Base-by-base conservation (phyloP, 148 eudicot genomes). In the Rhododendron vialii region DNA sequence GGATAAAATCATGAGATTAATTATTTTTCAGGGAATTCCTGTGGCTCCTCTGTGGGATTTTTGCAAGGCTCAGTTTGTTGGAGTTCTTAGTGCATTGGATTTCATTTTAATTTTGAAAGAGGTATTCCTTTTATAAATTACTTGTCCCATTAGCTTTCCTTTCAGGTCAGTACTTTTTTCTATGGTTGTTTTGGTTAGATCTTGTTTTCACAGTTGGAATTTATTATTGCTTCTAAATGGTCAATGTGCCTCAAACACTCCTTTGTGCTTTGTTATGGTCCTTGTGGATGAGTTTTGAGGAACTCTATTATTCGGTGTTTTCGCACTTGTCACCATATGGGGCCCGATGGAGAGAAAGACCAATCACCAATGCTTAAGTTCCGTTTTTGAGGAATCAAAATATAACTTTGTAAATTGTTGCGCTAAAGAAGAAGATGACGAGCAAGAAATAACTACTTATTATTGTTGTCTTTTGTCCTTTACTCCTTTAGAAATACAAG, bases 11-110 rank as follows among this genome's bases (percentile, higher is more conserved):
- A 79, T 88, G 82, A 83, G 30, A 69, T 87, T 84, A 41, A 81
- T 77, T 89, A 18, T 86, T 88, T 88, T 90, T 84, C 93, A 96
- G 99, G 98, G 98, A 85, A 88, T 94, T 88, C 91, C 98, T 47
- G 91, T 92, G 84, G 98, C 99, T 83, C 99, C 99, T 88, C 89
- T 96, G 76, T 96, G 99, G 99, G 98, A 96, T 90, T 94, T 92
- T 86, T 80, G 85, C 86, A 92, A 89, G 89, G 92, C 95, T 82
- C 90, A 90, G 76, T 95, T 96, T 92, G 94, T 96, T 87, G 99
- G 99, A 86, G 94, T 95, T 92, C 93, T 96, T 67, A 96, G 95
- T 89, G 95, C 99, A 85, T 87, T 89, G 61, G 99, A 96, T 87
- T 96, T 96, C 90, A 95, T 96, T 84, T 88, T 96, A 86, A 96